Base-by-base conservation (phyloP, 148 eudicot genomes). In the Camellia lanceoleosa region DNA sequence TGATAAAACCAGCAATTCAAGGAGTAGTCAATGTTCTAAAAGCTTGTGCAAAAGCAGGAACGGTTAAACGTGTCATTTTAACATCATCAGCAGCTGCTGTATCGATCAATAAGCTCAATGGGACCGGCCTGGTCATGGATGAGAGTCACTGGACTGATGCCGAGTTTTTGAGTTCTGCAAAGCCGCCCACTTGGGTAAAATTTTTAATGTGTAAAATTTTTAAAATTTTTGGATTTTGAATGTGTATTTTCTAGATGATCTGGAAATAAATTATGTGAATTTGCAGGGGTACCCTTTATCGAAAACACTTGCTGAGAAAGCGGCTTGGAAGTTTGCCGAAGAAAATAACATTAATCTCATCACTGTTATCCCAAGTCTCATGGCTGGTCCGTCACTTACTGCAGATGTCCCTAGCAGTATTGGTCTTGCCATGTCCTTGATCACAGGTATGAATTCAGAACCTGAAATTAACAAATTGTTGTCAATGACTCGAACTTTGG, bases 61-160 rank as follows among this genome's bases (percentile, higher is more conserved):
- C 88, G 3, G 91, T 89, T 55, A 89, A 85, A 80, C 90, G 94
- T 2, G 94, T 91, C 2, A 75, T 91, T 9, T 82, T 91, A 77
- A 91, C 94, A n/a, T 91, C 94, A 4, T 91, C 94, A 47, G 94
- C 92, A 23, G 92, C 94, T 81, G 85, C 92, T 42, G 89, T 89
- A 0, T 80, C 92, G 0, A 91, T 91, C 81, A 87, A 91, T 69
- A 70, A 71, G 19, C 84, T 74, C 15, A 77, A 78, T n/a, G 92
- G 85, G 30, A 85, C 89, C 0, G 89, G 90, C n/a, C 71, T 86
- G 60, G 91, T 91, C 9, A 64, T 86, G 80, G 87, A 78, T 13
- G 94, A 91, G 73, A 85, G 86, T 5, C 77, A 91, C 73, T 91
- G 94, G 94, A 86, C 90, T 5, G 91, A 91, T 23, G 88, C 88